Evolutionary conservation across 2,329 filamentous ascomycete genomes (phyloP), one percentile per base, ranked within the genome.

Genomic region (Hypoxylon sp.): DNA sequence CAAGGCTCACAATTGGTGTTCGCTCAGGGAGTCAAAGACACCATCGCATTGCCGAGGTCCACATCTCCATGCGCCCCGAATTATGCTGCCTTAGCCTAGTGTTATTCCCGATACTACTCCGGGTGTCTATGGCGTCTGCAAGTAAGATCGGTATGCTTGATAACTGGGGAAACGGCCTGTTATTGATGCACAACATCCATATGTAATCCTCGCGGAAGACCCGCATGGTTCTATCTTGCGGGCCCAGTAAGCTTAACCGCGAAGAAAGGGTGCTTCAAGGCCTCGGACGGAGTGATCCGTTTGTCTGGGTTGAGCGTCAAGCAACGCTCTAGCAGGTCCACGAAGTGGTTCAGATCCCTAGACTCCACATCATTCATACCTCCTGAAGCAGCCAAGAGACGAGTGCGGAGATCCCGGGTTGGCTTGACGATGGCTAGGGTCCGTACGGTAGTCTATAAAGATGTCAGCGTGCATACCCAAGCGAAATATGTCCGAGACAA

Each of bases 261-360:
- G 74, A 98, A 94, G 81, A 98, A 98, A 0, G 92, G 92, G 83
- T 98, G 95, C 77, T 90, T 91, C 74, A 98, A 83, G 54, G 96
- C 96, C 76, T 98, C 95, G 13, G 87, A 85, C 0, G 96, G 93
- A 51, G 92, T 95, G 76, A 96, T 92, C 70, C 96, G 89, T 85
- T 97, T 97, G 79, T 97, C 95, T 0, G 95, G 94, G 77, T 98
- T 97, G 71, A 98, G 86, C 65, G 91, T 90, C 71, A 99, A 85
- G 78, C 95, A 98, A 61, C 92, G 91, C 77, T 97, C 95, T 64
- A 99, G 82, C 54, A 99, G 83, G 80, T 98, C 95, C 73, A 94
- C 86, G 80, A 99, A 97, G 59, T 91, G 85, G 66, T 91, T 90
- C 69, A 98, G 83, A 75, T 98, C 94, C 79, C 91, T 92, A 42